phyloP scores from a whole-genome alignment of 352 stramenopile species.

The Phytophthora quininea region DNA sequence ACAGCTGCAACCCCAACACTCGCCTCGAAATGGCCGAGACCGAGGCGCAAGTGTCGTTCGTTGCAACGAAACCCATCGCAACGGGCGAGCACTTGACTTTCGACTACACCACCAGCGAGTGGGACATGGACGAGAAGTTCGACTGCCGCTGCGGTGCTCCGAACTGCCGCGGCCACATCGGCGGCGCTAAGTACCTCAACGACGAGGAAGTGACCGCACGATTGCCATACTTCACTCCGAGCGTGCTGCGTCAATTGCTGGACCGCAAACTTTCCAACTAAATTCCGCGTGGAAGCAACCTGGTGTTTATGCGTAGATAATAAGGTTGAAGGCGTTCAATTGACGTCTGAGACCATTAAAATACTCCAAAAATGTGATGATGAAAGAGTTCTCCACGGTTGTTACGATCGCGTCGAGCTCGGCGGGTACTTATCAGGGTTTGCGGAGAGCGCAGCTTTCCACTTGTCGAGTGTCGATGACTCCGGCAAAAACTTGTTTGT shows the following conservation, averaged over 20 bases:
- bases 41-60: slow-evolving; percentile 72
- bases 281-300: background rate
- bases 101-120: slow-evolving; percentile 91
- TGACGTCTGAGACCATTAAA: slow-evolving; percentile 16
- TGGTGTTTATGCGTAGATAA: slow-evolving; percentile 5
- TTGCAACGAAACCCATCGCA: slow-evolving; percentile 77
- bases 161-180: slow-evolving; percentile 71
- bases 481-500: slow-evolving; percentile 52
- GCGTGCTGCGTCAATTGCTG: slow-evolving; percentile 71
- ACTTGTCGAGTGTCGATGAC: slow-evolving; percentile 48
- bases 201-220: slow-evolving; percentile 53
- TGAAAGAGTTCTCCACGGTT: background rate
- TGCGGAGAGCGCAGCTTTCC: slow-evolving; percentile 38
- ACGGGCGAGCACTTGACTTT: slow-evolving; percentile 82
- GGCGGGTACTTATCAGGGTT: slow-evolving; percentile 44
- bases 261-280: slow-evolving; percentile 55
- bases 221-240: slow-evolving; percentile 76
- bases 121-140: slow-evolving; percentile 93
- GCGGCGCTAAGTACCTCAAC: slow-evolving; percentile 83
- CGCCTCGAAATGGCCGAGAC: slow-evolving; percentile 80
- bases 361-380: slow-evolving; percentile 19
- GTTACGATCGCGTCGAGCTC: slow-evolving; percentile 26
- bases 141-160: slow-evolving; percentile 76
- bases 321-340: slow-evolving; percentile 4
- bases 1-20: slow-evolving; percentile 87